These are phyloP conservation scores for Auriscalpium vulgare DNA, from an alignment of 768 basidiomycete genomes.

Conservation along the genomic window DNA sequence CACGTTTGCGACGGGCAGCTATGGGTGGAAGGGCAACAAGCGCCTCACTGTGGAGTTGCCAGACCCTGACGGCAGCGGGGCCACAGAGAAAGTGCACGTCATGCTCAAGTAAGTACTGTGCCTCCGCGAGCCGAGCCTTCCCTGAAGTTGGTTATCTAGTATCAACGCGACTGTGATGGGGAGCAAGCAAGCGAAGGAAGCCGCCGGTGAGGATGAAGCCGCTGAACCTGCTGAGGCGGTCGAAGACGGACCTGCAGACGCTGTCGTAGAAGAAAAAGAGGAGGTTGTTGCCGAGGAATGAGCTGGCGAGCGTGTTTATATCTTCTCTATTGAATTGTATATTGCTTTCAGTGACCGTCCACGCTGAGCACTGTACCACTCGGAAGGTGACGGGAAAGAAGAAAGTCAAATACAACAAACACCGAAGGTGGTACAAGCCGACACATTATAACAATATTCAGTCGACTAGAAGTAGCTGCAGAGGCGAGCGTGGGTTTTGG, in stretches of 20 bases:
- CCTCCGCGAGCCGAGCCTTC: not conserved
- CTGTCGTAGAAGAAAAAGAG: not conserved
- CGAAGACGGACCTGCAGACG: conserved; percentile 4
- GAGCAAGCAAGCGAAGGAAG: conserved; percentile 46
- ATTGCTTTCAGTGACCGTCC: too few relatives aligned
- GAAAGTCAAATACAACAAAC: too few relatives aligned
- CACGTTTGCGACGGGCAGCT: conserved; percentile 67
- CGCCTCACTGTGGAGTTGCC: conserved; percentile 58
- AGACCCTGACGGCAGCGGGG: conserved; percentile 36
- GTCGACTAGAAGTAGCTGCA: too few relatives aligned
- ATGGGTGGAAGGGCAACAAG: conserved; percentile 79
- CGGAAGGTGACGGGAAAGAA: too few relatives aligned
- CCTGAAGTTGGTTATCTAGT: conserved; percentile 26
- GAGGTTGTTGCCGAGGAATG: not conserved
- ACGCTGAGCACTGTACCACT: too few relatives aligned
- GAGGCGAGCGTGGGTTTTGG: too few relatives aligned
- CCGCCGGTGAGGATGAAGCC: conserved; percentile 28
- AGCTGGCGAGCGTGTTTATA: too few relatives aligned
- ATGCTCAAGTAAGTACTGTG: conserved; percentile 55
- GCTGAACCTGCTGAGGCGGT: conserved; percentile 17
- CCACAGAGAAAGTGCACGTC: conserved; percentile 62
- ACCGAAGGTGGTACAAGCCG: too few relatives aligned
- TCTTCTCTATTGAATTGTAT: too few relatives aligned
- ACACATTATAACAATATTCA: too few relatives aligned
- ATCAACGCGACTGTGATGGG: conserved; percentile 73